These are phyloP conservation scores for Paradendryphiella salina DNA, from an alignment of 2,329 filamentous ascomycete species.

Conservation along the genomic window DNA sequence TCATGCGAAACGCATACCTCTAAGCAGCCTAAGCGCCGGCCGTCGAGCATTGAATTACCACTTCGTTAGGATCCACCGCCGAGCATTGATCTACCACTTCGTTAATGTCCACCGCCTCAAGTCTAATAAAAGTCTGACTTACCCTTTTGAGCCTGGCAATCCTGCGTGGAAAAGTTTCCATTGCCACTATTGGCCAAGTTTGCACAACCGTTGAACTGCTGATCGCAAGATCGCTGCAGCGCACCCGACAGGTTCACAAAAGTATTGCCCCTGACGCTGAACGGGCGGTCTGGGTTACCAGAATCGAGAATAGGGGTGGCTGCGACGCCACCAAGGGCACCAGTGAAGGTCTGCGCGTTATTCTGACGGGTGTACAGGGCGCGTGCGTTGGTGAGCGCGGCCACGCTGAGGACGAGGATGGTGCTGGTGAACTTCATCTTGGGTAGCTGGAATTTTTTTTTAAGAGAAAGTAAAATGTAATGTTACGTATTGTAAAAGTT, in stretches of 20 bases:
- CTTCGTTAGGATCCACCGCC: background rate
- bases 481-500: conserved; percentile 6
- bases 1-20: background rate
- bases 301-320: conserved; percentile 58
- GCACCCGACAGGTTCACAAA: conserved; percentile 62
- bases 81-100: conserved; percentile 3
- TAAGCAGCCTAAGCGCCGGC: background rate
- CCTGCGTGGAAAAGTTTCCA: conserved; percentile 49
- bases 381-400: conserved; percentile 25
- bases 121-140: background rate
- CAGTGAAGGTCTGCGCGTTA: conserved; percentile 47
- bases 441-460: background rate
- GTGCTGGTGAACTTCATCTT: conserved; percentile 34
- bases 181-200: conserved; percentile 59
- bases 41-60: background rate
- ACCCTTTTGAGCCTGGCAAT: conserved; percentile 61
- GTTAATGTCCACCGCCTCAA: background rate
- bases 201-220: conserved; percentile 65
- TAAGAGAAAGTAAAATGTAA: no score
- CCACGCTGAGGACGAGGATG: conserved; percentile 24
- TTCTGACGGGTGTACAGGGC: conserved; percentile 27
- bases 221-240: conserved; percentile 63
- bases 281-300: conserved; percentile 53
- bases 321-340: conserved; percentile 57
- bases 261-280: conserved; percentile 36